Evolutionary conservation across 176 grass and related monocot species (phyloP), one percentile per base, ranked within the genome.

Genomic region (Musa troglodytarum): DNA sequence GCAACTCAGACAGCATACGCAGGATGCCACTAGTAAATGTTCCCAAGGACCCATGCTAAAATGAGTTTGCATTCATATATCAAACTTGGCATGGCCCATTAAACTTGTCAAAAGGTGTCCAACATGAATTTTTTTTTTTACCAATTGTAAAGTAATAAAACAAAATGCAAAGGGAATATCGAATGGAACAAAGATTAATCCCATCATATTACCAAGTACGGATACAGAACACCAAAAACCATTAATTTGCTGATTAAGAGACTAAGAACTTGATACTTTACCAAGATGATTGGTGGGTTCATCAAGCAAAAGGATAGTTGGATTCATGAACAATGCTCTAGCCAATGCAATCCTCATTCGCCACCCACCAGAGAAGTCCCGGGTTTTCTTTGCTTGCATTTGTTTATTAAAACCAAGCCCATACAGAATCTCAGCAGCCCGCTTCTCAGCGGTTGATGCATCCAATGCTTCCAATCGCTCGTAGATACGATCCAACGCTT

Each of bases 211-310:
- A 43, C 34, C 34, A 43, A 43, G 34, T 43, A 43, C 6, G 34
- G 34, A 43, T 6, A 5, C 34, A 43, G 21, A 50, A 20, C 10
- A 49, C 16, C n/a, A 21, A 70, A 3, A 49, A 50, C 14, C 49
- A 50, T 51, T 19, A 50, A 10, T 16, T 19, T 49, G 8, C 1
- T 19, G 17, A 50, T 69, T 11, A 4, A 70, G 21, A 54, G 26
- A 71, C 2, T 71, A n/a, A 4, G 19, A 52, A 12, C 20, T 26
- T 11, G 49, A 51, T 20, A 70, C 68, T 29, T 16, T 80, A 80
- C 78, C 78, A 29, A 80, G 78, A 80, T 80, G 78, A 73, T 80
- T 80, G 53, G 78, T 80, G 1, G 78, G 78, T 22, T 80, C 78
- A 64, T 80, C 78, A 65, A 80, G 78, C 19, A 80, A 80, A 63